Base-by-base conservation (phyloP, 192 early-diverging fungal genomes). In the Gryganskiella cystojenkinii region DNA sequence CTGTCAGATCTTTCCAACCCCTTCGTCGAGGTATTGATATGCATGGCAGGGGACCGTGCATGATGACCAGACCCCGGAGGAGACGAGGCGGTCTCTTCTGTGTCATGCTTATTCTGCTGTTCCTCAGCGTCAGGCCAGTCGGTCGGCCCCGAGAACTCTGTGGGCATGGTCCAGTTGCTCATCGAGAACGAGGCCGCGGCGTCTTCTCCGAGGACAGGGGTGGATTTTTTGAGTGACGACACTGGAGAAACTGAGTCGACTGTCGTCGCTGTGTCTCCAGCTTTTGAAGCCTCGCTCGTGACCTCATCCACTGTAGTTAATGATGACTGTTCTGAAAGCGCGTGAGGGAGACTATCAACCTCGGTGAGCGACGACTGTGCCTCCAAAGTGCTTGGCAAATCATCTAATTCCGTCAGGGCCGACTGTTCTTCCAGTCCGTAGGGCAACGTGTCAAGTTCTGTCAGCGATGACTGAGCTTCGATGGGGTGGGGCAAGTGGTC, bases 81-180 rank as follows among this genome's bases (percentile, higher is more conserved):
- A 3, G 56, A 57, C 22, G 24, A 33, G 35, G 11, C 20, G 1
- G n/a, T 37, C 28, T 54, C 24, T 2, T 6, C 52, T 25, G 5
- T 30, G 28, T 49, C 15, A 30, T 25, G 30, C 2, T 45, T 31
- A 2, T 46, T 24, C 25, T 9, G 27, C 43, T 4, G 9, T 20
- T 35, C 30, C 27, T 3, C 3, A 35, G n/a, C 8, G 10, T 24
- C n/a, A 22, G 46, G 24, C 17, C 22, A n/a, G 3, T 27, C 45
- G 1, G 47, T 17, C 9, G 54, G 28, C 17, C 46, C 45, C 0
- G 57, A 42, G 49, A 78, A 78, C 2, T 78, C 66, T 7, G 65
- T 42, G 11, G 74, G 74, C 56, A 78, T 46, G 0, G 61, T 69
- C 74, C 74, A 78, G 19, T 69, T 78, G 49, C 74, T 78, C 74